Base-by-base conservation (phyloP, 2,329 filamentous ascomycete genomes). In the Epichloe aotearoae region DNA sequence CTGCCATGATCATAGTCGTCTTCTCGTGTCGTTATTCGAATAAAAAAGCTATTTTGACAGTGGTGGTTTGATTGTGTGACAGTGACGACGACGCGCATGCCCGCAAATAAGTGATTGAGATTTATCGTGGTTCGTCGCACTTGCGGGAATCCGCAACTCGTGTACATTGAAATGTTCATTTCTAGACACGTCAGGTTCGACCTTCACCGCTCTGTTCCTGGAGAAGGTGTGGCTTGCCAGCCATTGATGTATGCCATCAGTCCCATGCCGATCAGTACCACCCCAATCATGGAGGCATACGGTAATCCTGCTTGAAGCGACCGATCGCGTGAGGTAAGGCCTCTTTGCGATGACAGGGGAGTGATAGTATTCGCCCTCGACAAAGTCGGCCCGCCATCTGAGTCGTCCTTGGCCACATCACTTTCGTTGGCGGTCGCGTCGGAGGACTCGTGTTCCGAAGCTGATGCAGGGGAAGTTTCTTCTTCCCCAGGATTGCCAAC, bases 171-270 rank as follows among this genome's bases (percentile, higher is more conserved):
- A 11, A 40, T 2, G 15, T 14, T 42, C 45, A 40, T 52, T 40
- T 49, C 40, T 30, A 38, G 42, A 39, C 15, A 23, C n/a, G n/a
- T 10, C 38, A n/a, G 30, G 33, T 12, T 41, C 19, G 19, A 30
- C 4, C 26, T 52, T 63, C 57, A 68, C 60, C 60, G 58, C 52
- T 69, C 66, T 46, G 64, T 48, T 20, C 58, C 59, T 4, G 65
- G 56, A 39, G 67, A 60, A 38, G 67, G 62, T 48, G 66, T 59
- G 20, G 61, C 40, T 59, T 88, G 84, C 86, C 86, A 91, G 48
- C 84, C 84, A 61, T 93, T 93, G 58, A 93, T 75, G 66, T 89
- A 90, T 41, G 85, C 86, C 87, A 93, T 93, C 56, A 93, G 66
- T 14, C 87, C 85, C 70, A 93, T 84, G 34, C 87, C 87, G 54